Evolutionary conservation across 2,329 filamentous ascomycete genomes (phyloP).

Genomic region (Nigrospora oryzae): DNA sequence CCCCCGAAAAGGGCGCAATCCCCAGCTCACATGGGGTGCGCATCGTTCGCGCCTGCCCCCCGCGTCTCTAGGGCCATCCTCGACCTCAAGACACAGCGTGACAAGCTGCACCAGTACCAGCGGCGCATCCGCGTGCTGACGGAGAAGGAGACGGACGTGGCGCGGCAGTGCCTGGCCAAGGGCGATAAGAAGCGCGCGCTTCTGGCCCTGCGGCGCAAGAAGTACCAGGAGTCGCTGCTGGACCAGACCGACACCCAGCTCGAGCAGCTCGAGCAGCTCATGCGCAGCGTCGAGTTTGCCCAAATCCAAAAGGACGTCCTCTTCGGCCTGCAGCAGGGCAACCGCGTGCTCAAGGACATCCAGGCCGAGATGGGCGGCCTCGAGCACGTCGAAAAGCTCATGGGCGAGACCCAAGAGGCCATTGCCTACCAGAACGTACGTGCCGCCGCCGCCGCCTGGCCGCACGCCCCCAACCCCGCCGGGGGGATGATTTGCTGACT

Average conservation of each 20-base stretch:
- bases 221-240: conserved; percentile 89
- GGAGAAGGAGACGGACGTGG: conserved; percentile 77
- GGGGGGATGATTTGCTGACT: no score
- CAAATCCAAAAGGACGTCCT: conserved; percentile 94
- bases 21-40: conserved; percentile 6
- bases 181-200: conserved; percentile 77
- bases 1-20: background rate
- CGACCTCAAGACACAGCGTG: conserved; percentile 94
- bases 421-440: conserved; percentile 80
- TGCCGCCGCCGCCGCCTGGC: background rate
- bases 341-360: conserved; percentile 80
- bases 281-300: conserved; percentile 86
- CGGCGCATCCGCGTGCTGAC: conserved; percentile 81
- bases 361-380: conserved; percentile 93
- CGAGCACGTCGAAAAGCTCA: conserved; percentile 87
- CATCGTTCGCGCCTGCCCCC: background rate
- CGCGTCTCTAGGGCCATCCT: conserved; percentile 68
- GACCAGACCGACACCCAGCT: conserved; percentile 87
- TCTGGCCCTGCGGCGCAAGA: conserved; percentile 85
- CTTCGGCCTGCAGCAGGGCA: conserved; percentile 87
- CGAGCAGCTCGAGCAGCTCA: conserved; percentile 86
- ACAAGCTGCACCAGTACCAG: conserved; percentile 95
- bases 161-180: conserved; percentile 69
- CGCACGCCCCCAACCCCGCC: no score
- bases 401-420: conserved; percentile 87